These are phyloP conservation scores for Bryoglossum gracile DNA, from an alignment of 495 filamentous ascomycete species.

Conservation along the genomic window DNA sequence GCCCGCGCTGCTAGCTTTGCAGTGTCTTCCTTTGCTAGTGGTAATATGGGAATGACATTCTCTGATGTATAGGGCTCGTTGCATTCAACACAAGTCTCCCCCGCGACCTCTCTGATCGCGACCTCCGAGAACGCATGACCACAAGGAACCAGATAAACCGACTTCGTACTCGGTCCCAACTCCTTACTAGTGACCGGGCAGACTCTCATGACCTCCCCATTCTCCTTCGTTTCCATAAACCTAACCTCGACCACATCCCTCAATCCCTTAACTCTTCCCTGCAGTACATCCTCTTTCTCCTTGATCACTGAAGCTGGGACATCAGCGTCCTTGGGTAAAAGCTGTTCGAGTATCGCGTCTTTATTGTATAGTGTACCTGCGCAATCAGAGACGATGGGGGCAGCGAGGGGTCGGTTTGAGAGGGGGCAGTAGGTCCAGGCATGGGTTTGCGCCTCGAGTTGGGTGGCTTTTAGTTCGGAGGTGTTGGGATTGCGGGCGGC, in stretches of 20 bases:
- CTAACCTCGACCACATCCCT: slow-evolving; percentile 87
- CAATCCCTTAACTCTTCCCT: slow-evolving; percentile 68
- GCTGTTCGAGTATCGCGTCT: slow-evolving; percentile 74
- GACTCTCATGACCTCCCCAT: slow-evolving; percentile 41
- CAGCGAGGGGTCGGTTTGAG: slow-evolving; percentile 63
- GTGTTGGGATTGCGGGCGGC: slow-evolving; percentile 73
- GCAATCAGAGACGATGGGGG: slow-evolving; percentile 78
- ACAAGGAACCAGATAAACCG: slow-evolving; percentile 89
- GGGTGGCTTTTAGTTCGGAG: slow-evolving; percentile 84
- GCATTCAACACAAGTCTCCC: slow-evolving; percentile 54
- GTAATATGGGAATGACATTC: slow-evolving; percentile 79
- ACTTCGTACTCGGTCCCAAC: slow-evolving; percentile 68
- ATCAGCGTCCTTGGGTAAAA: slow-evolving; percentile 58
- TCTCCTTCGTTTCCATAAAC: slow-evolving; percentile 43
- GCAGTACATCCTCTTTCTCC: slow-evolving; percentile 60
- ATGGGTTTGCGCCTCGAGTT: slow-evolving; percentile 74
- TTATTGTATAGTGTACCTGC: slow-evolving; percentile 90
- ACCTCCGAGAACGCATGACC: slow-evolving; percentile 89
- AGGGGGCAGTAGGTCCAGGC: slow-evolving; percentile 82
- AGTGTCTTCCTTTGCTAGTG: slow-evolving; percentile 62
- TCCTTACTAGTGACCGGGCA: slow-evolving; percentile 87
- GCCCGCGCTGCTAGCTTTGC: slow-evolving; percentile 57
- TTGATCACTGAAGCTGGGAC: slow-evolving; percentile 27
- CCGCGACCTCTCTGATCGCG: slow-evolving; percentile 69
- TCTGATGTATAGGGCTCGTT: slow-evolving; percentile 63